Base-by-base conservation (phyloP, 129 eudicot genomes). In the Pseudognaphalium luteoalbum region DNA sequence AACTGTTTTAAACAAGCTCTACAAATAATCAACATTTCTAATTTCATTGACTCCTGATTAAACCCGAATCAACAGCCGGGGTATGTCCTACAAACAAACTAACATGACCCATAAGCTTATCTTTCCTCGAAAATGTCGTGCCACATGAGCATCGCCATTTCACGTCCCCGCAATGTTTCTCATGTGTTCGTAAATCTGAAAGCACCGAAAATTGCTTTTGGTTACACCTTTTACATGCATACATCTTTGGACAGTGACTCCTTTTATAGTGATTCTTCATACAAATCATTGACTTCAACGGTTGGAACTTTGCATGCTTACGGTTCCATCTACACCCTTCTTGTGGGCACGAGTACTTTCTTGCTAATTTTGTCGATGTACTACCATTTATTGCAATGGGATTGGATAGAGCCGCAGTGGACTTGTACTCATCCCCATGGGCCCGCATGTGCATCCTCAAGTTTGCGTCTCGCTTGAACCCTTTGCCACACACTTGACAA, bases 401-500 rank as follows among this genome's bases (percentile, higher is more conserved):
- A 59, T 88, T 94, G 41, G 73, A 75, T 17, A 91, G 73, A 14
- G 97, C 97, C 3, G 91, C 96, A 32, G 35, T 77, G 1, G 97
- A 82, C 85, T 94, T 94, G 85, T 91, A 94, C 71, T 89, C 93
- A 68, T 94, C 97, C 20, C 98, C 98, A 73, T 94, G 98, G 16
- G 97, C 98, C 66, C 97, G 83, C 98, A 94, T 94, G 75, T 94
- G 98, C 98, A 94, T 94, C 76, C 98, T 82, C 44, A 91, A 81
- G 68, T 94, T 94, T 21, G 98, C 98, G 58, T 94, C 97, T 19
- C 98, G 82, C 81, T 94, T 94, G 81, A 94, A 94, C 65, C 98
- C 98, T 74, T 91, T 91, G 42, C 96, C 97, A 50, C 98, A 94
- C 22, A 91, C 83, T 66, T 88, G 88, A 59, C 98, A 94, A 70